These are phyloP conservation scores for Lotmaria passim DNA, from an alignment of 208 protist genomes.

Conservation along the genomic window DNA sequence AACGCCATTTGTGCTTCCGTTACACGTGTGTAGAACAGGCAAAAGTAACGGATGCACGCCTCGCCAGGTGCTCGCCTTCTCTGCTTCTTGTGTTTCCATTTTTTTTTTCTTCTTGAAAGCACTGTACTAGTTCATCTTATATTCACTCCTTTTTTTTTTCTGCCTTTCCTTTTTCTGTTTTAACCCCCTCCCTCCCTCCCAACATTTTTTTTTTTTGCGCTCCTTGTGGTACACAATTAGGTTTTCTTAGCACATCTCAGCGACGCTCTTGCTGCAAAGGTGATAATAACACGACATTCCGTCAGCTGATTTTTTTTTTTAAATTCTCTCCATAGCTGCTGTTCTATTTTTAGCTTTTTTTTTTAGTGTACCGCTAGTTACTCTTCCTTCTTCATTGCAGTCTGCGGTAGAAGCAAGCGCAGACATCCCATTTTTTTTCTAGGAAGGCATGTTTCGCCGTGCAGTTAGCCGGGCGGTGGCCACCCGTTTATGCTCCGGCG, in stretches of 20 bases:
- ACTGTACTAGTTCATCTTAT: too few relatives aligned
- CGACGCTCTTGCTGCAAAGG: too few relatives aligned
- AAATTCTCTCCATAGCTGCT: too few relatives aligned
- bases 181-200: not conserved
- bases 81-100: too few relatives aligned
- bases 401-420: not conserved
- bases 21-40: too few relatives aligned
- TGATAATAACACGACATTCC: too few relatives aligned
- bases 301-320: not conserved
- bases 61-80: too few relatives aligned
- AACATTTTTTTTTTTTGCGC: not conserved
- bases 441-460: constrained; percentile 24
- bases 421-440: not conserved
- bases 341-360: too few relatives aligned
- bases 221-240: not conserved
- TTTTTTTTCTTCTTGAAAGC: too few relatives aligned
- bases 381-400: not conserved
- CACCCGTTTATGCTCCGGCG: constrained; percentile 3
- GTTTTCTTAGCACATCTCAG: not conserved
- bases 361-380: not conserved
- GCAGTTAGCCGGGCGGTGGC: constrained; percentile 10
- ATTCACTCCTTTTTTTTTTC: not conserved
- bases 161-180: too few relatives aligned
- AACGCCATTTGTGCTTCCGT: too few relatives aligned
- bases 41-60: too few relatives aligned